A percentile compares a stretch with the other conserved stretches of the same genome.
phyloP scores from a whole-genome alignment of 371 early-diverging fungal genomes.

The Mucor mucedo region DNA sequence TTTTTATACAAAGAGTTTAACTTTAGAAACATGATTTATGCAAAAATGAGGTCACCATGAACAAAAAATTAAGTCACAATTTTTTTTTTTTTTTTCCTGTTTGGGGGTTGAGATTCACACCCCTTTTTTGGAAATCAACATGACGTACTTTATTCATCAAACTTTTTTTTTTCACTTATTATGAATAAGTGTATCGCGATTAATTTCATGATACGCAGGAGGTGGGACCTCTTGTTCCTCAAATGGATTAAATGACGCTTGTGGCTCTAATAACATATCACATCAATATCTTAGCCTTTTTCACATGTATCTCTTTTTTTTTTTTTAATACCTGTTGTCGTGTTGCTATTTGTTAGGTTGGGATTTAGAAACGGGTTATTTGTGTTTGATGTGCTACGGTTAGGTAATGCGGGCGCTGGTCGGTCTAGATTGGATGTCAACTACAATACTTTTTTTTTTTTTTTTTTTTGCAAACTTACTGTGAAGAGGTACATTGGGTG shows the following conservation, averaged over 20 bases:
- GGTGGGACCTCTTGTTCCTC: constrained; percentile 31
- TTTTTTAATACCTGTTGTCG: background rate
- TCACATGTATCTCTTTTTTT: too few relatives aligned
- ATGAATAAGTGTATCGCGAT: constrained; percentile 23
- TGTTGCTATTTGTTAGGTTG: too few relatives aligned
- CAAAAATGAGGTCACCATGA: constrained; percentile 32
- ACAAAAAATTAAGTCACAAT: constrained; percentile 9
- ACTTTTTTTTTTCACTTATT: too few relatives aligned
- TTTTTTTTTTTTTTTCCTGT: background rate
- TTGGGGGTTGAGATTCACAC: background rate
- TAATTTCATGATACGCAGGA: constrained; percentile 29
- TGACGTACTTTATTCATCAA: background rate
- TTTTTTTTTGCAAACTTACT: too few relatives aligned
- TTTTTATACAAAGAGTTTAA: background rate
- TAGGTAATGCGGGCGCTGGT: too few relatives aligned
- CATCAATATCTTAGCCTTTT: background rate
- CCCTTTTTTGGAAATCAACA: background rate
- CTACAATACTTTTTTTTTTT: too few relatives aligned
- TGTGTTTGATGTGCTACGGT: too few relatives aligned
- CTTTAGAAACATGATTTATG: constrained; percentile 11
- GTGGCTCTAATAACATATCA: background rate
- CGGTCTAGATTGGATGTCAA: too few relatives aligned
- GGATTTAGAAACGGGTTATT: too few relatives aligned
- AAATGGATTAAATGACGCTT: constrained; percentile 25
- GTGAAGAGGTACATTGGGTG: too few relatives aligned